Conservation (phyloP, 768 basidiomycete species). For the Tylopilus sp. region DNA sequence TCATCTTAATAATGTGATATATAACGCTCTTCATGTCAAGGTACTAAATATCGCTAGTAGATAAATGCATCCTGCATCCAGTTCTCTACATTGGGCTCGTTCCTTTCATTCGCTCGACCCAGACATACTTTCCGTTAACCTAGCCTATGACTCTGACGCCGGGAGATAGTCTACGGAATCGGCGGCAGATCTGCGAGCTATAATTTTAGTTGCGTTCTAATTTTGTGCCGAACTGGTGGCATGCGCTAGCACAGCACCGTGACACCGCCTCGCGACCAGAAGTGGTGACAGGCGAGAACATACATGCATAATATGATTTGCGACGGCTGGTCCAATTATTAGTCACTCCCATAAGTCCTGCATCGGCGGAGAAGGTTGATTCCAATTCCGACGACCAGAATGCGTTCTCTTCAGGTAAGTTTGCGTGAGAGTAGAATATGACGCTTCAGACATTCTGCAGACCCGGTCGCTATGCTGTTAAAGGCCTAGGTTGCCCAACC, state of each 20-base stretch:
- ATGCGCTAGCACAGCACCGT: not conserved
- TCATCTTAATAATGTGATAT: not conserved
- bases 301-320: not conserved
- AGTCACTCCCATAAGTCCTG: not conserved
- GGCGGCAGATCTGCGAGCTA: not conserved
- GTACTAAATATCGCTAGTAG: too few relatives aligned
- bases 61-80: not conserved
- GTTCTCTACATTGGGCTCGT: not conserved
- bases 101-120: not conserved
- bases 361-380: conserved; percentile 12
- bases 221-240: not conserved
- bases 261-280: conserved; percentile 7
- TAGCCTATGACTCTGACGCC: not conserved
- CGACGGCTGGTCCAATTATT: not conserved
- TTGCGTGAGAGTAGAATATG: not conserved
- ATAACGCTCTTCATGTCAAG: not conserved
- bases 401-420: not conserved
- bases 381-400: not conserved
- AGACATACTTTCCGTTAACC: not conserved
- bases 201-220: conserved; percentile 1
- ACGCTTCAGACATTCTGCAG: too few relatives aligned
- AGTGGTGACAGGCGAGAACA: conserved; percentile 3
- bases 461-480: not conserved
- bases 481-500: too few relatives aligned
- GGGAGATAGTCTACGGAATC: not conserved